Evolutionary conservation across 371 early-diverging fungal species (phyloP).

Genomic region (Mortierella sp.): DNA sequence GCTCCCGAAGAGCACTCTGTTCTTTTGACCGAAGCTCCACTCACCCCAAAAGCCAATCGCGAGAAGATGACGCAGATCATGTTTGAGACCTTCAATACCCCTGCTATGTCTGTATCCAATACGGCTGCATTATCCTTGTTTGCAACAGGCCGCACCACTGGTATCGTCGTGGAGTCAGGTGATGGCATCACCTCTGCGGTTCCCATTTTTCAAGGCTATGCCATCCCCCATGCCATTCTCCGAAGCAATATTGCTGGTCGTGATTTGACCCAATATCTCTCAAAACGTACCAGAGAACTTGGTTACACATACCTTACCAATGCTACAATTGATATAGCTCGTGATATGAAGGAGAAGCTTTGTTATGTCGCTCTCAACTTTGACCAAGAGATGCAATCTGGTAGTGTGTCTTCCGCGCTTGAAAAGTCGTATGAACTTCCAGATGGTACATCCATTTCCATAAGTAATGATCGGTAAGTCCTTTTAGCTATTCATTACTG

Average conservation of each 20-base stretch:
- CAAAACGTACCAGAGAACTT: conserved; percentile 84
- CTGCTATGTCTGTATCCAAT: conserved; percentile 92
- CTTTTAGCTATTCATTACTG: neutral
- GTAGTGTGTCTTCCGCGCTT: conserved; percentile 53
- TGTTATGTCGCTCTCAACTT: conserved; percentile 92
- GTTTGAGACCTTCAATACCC: conserved; percentile 97
- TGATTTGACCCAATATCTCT: conserved; percentile 91
- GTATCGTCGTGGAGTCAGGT: conserved; percentile 93
- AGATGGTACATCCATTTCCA: conserved; percentile 83
- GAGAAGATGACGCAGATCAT: conserved; percentile 94
- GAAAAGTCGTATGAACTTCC: conserved; percentile 84
- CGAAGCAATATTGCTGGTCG: conserved; percentile 93
- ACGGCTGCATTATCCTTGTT: conserved; percentile 94
- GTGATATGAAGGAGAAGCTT: conserved; percentile 94
- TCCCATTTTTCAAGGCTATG: conserved; percentile 96
- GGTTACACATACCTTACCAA: conserved; percentile 89
- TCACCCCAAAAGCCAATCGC: conserved; percentile 90
- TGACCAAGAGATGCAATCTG: conserved; percentile 87
- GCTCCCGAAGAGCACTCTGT: conserved; percentile 97
- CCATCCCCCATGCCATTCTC: conserved; percentile 91
- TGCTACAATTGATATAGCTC: conserved; percentile 89
- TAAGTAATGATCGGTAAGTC: conserved; percentile 77
- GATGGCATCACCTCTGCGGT: conserved; percentile 96
- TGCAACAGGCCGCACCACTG: conserved; percentile 96
- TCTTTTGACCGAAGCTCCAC: conserved; percentile 94